A percentile compares a stretch with the other conserved stretches of the same genome.
Evolutionary conservation across 176 grass and related monocot species (phyloP).

Genomic region (Panicum miliaceum): DNA sequence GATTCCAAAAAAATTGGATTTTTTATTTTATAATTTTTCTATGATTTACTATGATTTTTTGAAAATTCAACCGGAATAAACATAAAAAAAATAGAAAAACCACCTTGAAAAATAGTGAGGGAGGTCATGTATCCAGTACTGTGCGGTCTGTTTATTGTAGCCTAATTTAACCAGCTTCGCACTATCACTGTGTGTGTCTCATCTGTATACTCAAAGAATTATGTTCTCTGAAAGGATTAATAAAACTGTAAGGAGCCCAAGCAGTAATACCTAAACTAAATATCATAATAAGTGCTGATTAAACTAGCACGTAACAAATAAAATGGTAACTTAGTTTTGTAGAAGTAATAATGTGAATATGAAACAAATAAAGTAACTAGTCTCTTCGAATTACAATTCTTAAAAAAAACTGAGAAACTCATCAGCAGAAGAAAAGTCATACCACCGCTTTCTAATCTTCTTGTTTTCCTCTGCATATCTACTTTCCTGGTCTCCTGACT

Average conservation of each 20-base stretch:
- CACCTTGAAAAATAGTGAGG: too few relatives aligned
- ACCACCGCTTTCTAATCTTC: slow-evolving; percentile 78
- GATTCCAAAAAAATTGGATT: too few relatives aligned
- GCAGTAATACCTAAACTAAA: not conserved
- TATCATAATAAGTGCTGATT: not conserved
- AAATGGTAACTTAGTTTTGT: not conserved
- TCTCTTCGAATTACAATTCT: not conserved
- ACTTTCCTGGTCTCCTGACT: slow-evolving; percentile 52
- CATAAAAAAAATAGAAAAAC: too few relatives aligned
- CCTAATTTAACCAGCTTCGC: slow-evolving; percentile 7
- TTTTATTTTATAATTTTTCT: too few relatives aligned
- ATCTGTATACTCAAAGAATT: slow-evolving; percentile 8
- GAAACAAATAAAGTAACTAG: not conserved
- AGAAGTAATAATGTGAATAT: slow-evolving; percentile 23
- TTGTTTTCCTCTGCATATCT: slow-evolving; percentile 68
- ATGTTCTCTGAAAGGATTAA: not conserved
- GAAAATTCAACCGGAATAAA: too few relatives aligned
- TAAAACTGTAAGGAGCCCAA: not conserved
- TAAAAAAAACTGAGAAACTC: not conserved
- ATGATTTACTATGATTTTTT: too few relatives aligned
- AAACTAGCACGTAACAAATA: not conserved
- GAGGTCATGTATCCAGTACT: too few relatives aligned
- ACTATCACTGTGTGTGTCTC: not conserved
- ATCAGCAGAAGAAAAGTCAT: slow-evolving; percentile 24
- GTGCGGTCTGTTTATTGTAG: not conserved